Percentiles rank a stretch among this genome's conserved stretches.
Conservation (phyloP, 208 protist genomes). For the Acanthamoeba culbertsoni region DNA sequence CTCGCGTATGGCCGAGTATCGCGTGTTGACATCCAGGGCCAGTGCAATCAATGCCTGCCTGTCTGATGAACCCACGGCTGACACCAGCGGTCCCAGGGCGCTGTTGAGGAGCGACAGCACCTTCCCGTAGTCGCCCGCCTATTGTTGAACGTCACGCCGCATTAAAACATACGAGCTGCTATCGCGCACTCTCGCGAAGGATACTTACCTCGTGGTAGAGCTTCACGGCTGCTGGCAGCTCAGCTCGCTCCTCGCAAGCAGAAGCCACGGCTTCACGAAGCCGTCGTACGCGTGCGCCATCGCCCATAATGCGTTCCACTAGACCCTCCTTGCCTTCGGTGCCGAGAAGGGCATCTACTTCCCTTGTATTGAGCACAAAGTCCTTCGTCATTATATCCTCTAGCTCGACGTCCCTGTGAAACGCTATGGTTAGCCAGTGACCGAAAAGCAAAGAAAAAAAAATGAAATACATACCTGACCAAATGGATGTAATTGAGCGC, state of each 20-base stretch:
- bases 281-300: background rate
- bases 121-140: background rate
- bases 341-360: background rate
- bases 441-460: no score
- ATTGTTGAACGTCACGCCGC: no score
- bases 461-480: no score
- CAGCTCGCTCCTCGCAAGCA: background rate
- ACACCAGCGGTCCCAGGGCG: background rate
- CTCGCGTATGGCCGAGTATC: background rate
- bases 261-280: background rate
- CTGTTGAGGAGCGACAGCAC: background rate
- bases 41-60: background rate
- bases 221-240: background rate
- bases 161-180: background rate
- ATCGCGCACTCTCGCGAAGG: background rate
- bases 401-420: background rate
- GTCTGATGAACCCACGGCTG: background rate
- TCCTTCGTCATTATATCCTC: background rate
- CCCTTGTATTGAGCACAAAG: background rate
- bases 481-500: background rate
- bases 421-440: no score
- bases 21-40: background rate
- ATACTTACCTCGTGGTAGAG: constrained; percentile 31
- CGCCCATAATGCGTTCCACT: background rate
- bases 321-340: background rate